Evolutionary conservation across 225 moss, liverwort and hornwort genomes (phyloP), one percentile per base, ranked within the genome.

Genomic region (Sphagnum tenellum): DNA sequence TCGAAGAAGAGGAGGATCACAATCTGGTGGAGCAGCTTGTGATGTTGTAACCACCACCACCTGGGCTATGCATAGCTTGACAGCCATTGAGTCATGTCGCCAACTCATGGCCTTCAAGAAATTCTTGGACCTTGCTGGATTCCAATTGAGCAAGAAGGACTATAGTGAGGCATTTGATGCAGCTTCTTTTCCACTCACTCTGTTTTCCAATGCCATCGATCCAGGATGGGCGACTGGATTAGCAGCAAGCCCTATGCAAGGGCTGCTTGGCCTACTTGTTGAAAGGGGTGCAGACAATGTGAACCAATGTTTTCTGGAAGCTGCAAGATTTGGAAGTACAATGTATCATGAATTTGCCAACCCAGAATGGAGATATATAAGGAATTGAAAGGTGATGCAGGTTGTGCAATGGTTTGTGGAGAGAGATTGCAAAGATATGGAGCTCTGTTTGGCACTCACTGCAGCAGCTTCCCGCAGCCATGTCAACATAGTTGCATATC

Each of bases 201-300:
- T 96, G 55, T 96, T 96, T 71, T 96, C 95, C 54, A 92, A 89
- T 67, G 95, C 95, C 8, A 96, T 96, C 58, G 95, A 96, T 77
- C 92, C 89, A 61, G 88, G 92, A 67, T 96, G 95, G 95, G 95
- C 92, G 46, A 92, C 82, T 66, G 95, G 92, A 64, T 92, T 96
- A 56, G 92, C 92, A 44, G 92, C 95, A 14, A 96, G 89, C 75
- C 92, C 92, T 44, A 92, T 92, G 95, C 95, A 96, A 76, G 95
- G 95, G 5, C 69, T 96, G 48, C 60, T 96, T 50, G 92, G 92
- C 44, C 81, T 92, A 52, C 73, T 96, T 55, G 95, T 96, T 13
- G 95, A 92, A 61, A 88, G 95, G 63, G 95, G 95, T 74, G 95
- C 92, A 12, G 92, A 92, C 74, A 96, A 96, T 72, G 95, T 96